Conservation (phyloP, 257 asterid species). For the Nicotiana tomentosiformis region DNA sequence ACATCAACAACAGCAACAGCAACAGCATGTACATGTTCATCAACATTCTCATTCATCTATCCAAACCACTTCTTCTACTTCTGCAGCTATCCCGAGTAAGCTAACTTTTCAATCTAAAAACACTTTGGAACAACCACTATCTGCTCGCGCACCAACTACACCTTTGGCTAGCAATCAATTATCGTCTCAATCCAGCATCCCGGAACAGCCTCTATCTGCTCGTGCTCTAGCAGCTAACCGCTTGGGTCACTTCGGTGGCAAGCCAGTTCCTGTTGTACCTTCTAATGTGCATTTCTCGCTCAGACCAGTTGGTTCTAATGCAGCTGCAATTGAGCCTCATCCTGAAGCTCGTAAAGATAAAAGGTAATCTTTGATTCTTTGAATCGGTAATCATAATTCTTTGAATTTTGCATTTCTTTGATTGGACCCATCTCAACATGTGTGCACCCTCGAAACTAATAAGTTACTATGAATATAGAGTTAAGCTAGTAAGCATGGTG, state of each 20-base stretch:
- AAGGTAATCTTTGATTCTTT: constrained; percentile 29
- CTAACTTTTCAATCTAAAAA: not conserved
- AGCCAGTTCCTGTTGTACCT: constrained; percentile 48
- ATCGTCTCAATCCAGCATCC: constrained; percentile 23
- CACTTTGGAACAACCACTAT: constrained; percentile 29
- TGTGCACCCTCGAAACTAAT: not conserved
- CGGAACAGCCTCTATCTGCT: constrained; percentile 75
- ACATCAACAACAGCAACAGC: not conserved
- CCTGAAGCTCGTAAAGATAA: constrained; percentile 52
- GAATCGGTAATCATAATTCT: not conserved
- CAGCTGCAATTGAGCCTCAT: constrained; percentile 45
- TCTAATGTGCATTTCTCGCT: constrained; percentile 41
- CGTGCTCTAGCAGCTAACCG: constrained; percentile 37
- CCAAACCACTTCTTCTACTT: not conserved
- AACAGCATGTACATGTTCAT: not conserved
- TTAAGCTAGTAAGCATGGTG: not conserved
- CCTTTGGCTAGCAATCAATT: constrained; percentile 11
- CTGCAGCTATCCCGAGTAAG: not conserved
- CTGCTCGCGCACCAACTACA: constrained; percentile 34
- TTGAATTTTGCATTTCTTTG: not conserved
- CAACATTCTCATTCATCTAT: not conserved
- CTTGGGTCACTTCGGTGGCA: constrained; percentile 39
- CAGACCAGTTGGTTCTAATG: constrained; percentile 34
- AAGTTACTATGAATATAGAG: not conserved
- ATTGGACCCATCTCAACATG: not conserved